Percentiles rank a stretch among this genome's conserved stretches.
phyloP scores from a whole-genome alignment of 2,329 filamentous ascomycete species.

The Xylogone sp. region DNA sequence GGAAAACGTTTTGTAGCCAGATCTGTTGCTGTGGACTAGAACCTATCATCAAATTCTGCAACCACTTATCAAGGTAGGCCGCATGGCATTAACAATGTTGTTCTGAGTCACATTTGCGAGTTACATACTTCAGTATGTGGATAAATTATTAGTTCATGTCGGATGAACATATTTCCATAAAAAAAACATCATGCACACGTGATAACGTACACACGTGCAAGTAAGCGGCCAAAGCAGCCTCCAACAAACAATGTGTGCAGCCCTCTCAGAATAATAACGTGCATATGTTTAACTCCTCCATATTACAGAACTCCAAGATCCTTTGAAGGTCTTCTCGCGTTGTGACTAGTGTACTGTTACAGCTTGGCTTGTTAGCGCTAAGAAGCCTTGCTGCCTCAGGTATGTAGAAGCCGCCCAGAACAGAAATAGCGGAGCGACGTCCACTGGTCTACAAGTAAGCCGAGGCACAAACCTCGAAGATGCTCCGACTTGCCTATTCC shows the following conservation, averaged over 20 bases:
- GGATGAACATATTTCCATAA: not conserved
- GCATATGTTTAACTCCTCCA: not conserved
- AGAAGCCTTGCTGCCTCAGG: not conserved
- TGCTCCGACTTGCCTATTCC: too few species aligned
- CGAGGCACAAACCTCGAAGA: too few species aligned
- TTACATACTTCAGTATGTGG: not conserved
- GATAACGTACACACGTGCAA: not conserved
- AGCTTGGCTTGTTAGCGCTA: not conserved
- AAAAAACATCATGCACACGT: not conserved
- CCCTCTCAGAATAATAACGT: not conserved
- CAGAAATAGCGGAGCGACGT: too few species aligned
- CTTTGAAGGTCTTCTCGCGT: not conserved
- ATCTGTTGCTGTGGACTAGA: not conserved
- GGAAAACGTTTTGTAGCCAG: not conserved
- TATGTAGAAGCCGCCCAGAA: too few species aligned
- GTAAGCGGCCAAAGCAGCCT: not conserved
- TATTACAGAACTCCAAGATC: not conserved
- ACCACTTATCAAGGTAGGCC: not conserved
- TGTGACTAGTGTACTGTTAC: not conserved
- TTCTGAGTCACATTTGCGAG: not conserved
- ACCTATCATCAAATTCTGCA: not conserved
- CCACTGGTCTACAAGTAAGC: too few species aligned
- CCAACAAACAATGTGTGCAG: not conserved
- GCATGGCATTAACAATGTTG: not conserved
- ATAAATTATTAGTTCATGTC: not conserved